Conservation (phyloP, 306 rosid genomes). For the Cucumis sativus region DNA sequence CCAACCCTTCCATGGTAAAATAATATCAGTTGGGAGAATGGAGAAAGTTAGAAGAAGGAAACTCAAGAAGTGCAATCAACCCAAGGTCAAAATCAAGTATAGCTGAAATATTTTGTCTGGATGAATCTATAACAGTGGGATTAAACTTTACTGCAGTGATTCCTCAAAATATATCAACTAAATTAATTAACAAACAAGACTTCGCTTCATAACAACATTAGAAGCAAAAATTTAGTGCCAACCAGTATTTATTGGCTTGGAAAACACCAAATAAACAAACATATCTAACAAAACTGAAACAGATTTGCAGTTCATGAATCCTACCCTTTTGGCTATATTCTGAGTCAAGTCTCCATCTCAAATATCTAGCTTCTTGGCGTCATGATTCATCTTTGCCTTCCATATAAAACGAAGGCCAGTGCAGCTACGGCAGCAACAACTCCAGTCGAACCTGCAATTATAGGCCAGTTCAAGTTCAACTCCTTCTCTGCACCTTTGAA, state of each 20-base stretch:
- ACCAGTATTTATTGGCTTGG: slow-evolving; percentile 30
- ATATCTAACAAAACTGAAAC: slow-evolving; percentile 58
- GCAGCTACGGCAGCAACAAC: slow-evolving; percentile 42
- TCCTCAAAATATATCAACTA: slow-evolving; percentile 2
- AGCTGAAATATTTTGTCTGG: not conserved
- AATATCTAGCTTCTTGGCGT: not conserved
- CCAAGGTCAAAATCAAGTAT: not conserved
- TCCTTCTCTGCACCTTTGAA: slow-evolving; percentile 25
- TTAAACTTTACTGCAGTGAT: slow-evolving; percentile 1
- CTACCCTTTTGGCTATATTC: slow-evolving; percentile 38
- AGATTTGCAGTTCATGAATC: slow-evolving; percentile 17
- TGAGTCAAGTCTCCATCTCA: slow-evolving; percentile 10
- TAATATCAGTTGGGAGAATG: not conserved
- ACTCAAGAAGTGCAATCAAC: not conserved
- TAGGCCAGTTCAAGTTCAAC: slow-evolving; percentile 42
- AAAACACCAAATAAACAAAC: slow-evolving; percentile 22
- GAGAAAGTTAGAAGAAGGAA: not conserved
- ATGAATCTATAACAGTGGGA: slow-evolving; percentile 2
- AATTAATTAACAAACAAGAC: not conserved
- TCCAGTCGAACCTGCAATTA: slow-evolving; percentile 60
- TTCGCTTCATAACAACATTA: not conserved
- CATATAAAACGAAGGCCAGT: slow-evolving; percentile 25
- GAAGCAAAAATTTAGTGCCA: slow-evolving; percentile 25
- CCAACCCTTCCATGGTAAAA: not conserved
- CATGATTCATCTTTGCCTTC: slow-evolving; percentile 37